A percentile compares a stretch with the other conserved stretches of the same genome.
phyloP scores from a whole-genome alignment of 371 early-diverging fungal species.

The Dinochytrium kinnereticum region DNA sequence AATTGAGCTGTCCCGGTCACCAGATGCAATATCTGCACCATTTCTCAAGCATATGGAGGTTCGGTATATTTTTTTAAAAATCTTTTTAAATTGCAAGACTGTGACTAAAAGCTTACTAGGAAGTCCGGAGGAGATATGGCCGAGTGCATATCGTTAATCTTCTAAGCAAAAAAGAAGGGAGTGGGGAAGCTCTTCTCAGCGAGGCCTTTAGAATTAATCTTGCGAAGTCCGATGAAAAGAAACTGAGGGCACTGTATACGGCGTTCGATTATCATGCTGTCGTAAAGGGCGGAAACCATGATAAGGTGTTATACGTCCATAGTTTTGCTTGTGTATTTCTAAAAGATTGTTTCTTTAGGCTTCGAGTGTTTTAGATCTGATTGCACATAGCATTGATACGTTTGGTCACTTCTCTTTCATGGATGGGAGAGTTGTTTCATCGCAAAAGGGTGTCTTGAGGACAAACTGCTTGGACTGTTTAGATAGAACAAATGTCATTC shows the following conservation, averaged over 20 bases:
- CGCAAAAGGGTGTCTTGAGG: conserved; percentile 83
- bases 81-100: not conserved
- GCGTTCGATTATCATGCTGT: conserved; percentile 86
- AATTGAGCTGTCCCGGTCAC: conserved; percentile 69
- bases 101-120: conserved; percentile 46
- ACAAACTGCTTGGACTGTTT: conserved; percentile 99
- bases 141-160: conserved; percentile 83
- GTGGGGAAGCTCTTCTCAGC: conserved; percentile 73
- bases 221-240: not conserved
- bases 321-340: conserved; percentile 15
- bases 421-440: conserved; percentile 55
- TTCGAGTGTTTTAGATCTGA: not conserved
- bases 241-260: conserved; percentile 56
- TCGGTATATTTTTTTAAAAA: not conserved
- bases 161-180: conserved; percentile 69
- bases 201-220: conserved; percentile 62
- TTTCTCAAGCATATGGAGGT: conserved; percentile 57
- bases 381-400: not conserved
- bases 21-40: conserved; percentile 45
- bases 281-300: conserved; percentile 80
- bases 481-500: conserved; percentile 82
- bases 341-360: conserved; percentile 6
- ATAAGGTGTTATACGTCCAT: conserved; percentile 57
- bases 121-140: conserved; percentile 74
- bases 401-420: conserved; percentile 22